These are phyloP conservation scores for Sideroxylon spinosum DNA, from an alignment of 179 eudicot species.

Conservation along the genomic window DNA sequence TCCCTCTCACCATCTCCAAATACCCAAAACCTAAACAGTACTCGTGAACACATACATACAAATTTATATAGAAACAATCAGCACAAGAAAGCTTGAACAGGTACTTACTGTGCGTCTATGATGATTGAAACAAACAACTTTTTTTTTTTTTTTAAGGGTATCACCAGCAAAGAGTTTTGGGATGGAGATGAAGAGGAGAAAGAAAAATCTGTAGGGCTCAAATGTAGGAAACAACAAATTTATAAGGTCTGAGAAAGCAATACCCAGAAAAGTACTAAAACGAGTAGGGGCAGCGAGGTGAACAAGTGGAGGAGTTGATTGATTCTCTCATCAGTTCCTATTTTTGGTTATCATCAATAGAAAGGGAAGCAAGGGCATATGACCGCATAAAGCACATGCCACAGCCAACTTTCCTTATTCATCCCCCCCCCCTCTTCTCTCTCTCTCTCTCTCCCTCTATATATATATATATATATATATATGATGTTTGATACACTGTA, in stretches of 20 bases:
- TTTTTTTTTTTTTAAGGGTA: too few relatives aligned
- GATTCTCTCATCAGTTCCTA: neutral
- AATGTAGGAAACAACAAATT: constrained; percentile 13
- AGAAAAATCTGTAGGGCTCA: neutral
- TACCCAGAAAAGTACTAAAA: too few relatives aligned
- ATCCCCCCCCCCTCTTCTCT: too few relatives aligned
- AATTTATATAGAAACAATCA: too few relatives aligned
- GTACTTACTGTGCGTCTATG: neutral
- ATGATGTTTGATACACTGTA: too few relatives aligned
- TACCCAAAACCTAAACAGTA: neutral
- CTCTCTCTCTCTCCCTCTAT: neutral
- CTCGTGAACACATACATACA: neutral
- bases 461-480: too few relatives aligned
- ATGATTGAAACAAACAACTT: neutral
- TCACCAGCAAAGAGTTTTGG: constrained; percentile 13
- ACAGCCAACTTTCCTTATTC: constrained; percentile 25
- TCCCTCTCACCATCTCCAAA: constrained; percentile 64
- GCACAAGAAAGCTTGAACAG: neutral
- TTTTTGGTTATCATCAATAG: constrained; percentile 11
- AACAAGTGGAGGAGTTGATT: constrained; percentile 8
- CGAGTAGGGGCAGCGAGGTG: neutral
- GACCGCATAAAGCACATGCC: neutral
- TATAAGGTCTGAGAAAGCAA: neutral
- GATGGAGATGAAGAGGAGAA: neutral
- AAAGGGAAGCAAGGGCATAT: neutral